Evolutionary conservation across 768 basidiomycete species (phyloP), one percentile per base, ranked within the genome.

Genomic region (Hypholoma sublateritium): DNA sequence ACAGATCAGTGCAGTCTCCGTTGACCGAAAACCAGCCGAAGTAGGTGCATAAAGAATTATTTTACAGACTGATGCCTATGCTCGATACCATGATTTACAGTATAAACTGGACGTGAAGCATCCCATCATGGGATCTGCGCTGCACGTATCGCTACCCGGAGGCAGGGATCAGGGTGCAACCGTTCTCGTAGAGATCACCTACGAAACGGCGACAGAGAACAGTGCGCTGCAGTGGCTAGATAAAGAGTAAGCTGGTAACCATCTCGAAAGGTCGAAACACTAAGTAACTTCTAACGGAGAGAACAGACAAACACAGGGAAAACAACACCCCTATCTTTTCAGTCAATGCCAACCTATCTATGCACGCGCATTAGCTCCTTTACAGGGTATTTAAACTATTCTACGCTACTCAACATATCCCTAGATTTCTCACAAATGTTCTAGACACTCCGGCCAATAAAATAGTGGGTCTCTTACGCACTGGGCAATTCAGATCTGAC

Each of bases 271-370:
- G 28, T 25, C 12, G 25, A 9, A 32, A 25, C 8, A 37, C 34
- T 53, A 21, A 44, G 41, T 37, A 14, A 16, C 24, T 47, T 45
- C 54, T 51, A 19, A 37, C 21, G 16, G 13, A 43, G 46, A 12
- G 24, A 47, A 24, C 50, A 91, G 91, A 57, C 87, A 93, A 72
- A 97, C 94, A 0, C 90, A 91, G 57, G 93, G 93, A 7, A 93
- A 93, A 62, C 74, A 75, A n/a, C 88, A 90, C 67, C 88, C 92
- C 0, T 97, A 89, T 72, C 71, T 98, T 16, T 98, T 95, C 76
- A 93, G 91, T 58, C 95, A 97, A 66, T 92, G 89, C 65, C 94
- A 97, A 62, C 92, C 95, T 2, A 96, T 95, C 62, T 88, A 95
- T 67, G 90, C 90, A 2, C 85, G 95, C 25, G 80, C 87, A 3